Percentiles rank a stretch among this genome's conserved stretches.
Conservation (phyloP, 2,329 filamentous ascomycete genomes). For the Hirsutella minnesotensis region DNA sequence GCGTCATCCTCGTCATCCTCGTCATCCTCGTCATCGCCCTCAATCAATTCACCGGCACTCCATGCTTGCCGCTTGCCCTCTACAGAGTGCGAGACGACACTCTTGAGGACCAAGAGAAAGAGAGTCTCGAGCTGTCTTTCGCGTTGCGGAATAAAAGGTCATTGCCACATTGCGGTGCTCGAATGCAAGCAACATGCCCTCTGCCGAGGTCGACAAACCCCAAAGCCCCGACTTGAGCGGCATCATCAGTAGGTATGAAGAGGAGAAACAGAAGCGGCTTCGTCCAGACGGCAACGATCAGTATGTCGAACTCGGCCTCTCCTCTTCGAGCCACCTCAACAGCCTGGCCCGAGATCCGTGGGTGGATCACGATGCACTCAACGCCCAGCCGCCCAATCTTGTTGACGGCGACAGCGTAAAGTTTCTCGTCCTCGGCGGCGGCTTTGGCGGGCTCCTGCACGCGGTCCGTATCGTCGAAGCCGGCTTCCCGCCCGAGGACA, state of each 20-base stretch:
- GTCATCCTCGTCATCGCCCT: neutral
- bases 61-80: too few relatives aligned
- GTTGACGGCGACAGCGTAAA: constrained; percentile 11
- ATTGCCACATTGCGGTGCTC: too few relatives aligned
- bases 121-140: too few relatives aligned
- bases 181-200: neutral
- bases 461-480: constrained; percentile 14
- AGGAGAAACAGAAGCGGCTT: constrained; percentile 21
- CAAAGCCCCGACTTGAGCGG: neutral
- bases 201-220: neutral
- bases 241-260: constrained; percentile 16
- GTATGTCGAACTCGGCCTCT: constrained; percentile 19
- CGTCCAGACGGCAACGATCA: constrained; percentile 19
- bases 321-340: constrained; percentile 7
- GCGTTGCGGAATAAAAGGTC: too few relatives aligned
- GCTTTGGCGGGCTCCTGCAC: constrained; percentile 21
- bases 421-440: constrained; percentile 21
- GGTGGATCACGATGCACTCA: constrained; percentile 20
- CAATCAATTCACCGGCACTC: too few relatives aligned
- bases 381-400: constrained; percentile 11
- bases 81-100: too few relatives aligned
- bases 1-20: too few relatives aligned
- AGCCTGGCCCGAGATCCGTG: constrained; percentile 21
- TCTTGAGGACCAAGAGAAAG: too few relatives aligned
- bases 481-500: constrained; percentile 17